Percentiles rank a stretch among this genome's conserved stretches.
Evolutionary conservation across 176 grass and related monocot species (phyloP).

Genomic region (Ensete ventricosum): DNA sequence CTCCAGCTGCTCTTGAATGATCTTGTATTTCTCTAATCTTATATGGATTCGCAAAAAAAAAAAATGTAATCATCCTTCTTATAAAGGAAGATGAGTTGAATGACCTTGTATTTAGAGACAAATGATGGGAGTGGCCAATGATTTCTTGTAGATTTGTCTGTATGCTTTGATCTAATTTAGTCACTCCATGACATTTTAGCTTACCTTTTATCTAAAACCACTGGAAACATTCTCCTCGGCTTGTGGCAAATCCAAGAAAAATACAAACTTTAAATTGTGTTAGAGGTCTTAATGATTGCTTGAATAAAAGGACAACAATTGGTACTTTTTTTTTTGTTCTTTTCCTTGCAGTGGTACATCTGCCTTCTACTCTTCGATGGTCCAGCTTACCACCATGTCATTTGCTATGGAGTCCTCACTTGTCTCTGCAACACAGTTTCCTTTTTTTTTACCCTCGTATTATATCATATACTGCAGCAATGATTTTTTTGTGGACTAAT

Average conservation of each 20-base stretch:
- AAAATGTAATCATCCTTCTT: no score
- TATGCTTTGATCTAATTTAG: no score
- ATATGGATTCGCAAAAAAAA: background rate
- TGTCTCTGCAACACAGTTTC: background rate
- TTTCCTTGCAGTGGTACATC: background rate
- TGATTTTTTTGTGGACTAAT: conserved; percentile 54
- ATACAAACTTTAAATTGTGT: background rate
- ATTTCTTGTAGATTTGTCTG: no score
- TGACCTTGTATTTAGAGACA: no score
- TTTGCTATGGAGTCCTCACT: background rate
- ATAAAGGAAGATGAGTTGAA: no score
- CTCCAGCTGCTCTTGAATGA: background rate
- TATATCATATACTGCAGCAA: conserved; percentile 14
- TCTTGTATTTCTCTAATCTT: background rate
- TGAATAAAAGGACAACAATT: conserved; percentile 4
- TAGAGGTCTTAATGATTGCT: background rate
- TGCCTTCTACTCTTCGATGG: background rate
- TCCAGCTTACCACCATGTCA: background rate
- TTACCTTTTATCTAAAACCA: no score
- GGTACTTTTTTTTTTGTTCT: background rate
- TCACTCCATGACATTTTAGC: no score
- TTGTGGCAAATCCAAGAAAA: no score
- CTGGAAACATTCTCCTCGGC: no score
- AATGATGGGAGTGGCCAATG: no score
- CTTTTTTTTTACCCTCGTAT: background rate